Conservation (phyloP, 1,139 yeast species). For the Zygoascus meyerae region DNA sequence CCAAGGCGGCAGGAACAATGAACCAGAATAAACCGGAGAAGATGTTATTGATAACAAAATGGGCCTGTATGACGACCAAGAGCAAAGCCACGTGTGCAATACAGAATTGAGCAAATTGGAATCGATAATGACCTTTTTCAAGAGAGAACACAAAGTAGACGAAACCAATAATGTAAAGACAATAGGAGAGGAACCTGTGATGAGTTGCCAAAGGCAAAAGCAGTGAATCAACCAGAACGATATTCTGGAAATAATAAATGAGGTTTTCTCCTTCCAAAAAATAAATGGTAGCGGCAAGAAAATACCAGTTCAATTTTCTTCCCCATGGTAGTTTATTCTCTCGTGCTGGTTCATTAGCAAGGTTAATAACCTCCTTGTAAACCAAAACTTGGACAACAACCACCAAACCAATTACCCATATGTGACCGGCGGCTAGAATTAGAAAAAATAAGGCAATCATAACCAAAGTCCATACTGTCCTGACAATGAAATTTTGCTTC, state of each 20-base stretch:
- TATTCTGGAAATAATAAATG: slow-evolving; percentile 53
- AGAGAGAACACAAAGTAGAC: slow-evolving; percentile 84
- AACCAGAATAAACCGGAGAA: slow-evolving; percentile 93
- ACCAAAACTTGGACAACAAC: slow-evolving; percentile 72
- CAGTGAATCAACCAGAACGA: slow-evolving; percentile 37
- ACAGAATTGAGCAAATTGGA: slow-evolving; percentile 92
- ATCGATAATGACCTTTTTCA: slow-evolving; percentile 81
- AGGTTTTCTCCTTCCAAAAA: slow-evolving; percentile 84
- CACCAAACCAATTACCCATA: slow-evolving; percentile 68
- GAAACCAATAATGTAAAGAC: slow-evolving; percentile 81
- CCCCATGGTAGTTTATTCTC: slow-evolving; percentile 80
- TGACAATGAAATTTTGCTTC: slow-evolving; percentile 74
- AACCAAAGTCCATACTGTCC: slow-evolving; percentile 93
- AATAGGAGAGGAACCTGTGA: slow-evolving; percentile 79
- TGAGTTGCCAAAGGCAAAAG: slow-evolving; percentile 49
- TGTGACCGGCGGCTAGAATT: slow-evolving; percentile 80
- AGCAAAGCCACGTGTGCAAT: slow-evolving; percentile 90
- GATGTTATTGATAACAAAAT: slow-evolving; percentile 83
- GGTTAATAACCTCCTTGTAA: slow-evolving; percentile 81
- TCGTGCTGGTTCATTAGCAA: slow-evolving; percentile 78
- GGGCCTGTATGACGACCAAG: slow-evolving; percentile 89
- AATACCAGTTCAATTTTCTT: slow-evolving; percentile 80
- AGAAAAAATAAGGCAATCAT: slow-evolving; percentile 75
- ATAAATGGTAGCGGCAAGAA: slow-evolving; percentile 66
- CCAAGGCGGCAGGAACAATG: slow-evolving; percentile 83